Conservation (phyloP, 257 asterid genomes). For the Nicotiana knightiana region DNA sequence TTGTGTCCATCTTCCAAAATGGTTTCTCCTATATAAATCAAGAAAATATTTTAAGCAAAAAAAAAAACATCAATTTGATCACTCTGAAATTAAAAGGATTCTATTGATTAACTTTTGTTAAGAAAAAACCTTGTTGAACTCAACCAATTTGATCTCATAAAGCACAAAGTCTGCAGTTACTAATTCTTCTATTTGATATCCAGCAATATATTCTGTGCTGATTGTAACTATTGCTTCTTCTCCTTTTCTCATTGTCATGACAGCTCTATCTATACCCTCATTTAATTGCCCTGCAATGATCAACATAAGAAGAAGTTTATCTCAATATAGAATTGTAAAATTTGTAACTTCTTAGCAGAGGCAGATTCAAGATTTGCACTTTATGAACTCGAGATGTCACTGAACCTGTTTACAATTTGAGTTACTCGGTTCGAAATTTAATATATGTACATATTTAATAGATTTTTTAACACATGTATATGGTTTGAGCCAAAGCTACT, state of each 20-base stretch:
- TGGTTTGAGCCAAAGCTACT: too few species aligned
- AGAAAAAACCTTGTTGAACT: constrained; percentile 41
- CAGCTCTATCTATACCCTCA: constrained; percentile 42
- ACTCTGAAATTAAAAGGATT: neutral
- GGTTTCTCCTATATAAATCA: constrained; percentile 41
- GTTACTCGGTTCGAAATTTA: too few species aligned
- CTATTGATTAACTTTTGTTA: neutral
- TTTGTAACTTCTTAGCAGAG: neutral
- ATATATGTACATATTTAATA: too few species aligned
- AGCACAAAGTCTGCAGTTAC: constrained; percentile 8
- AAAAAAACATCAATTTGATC: neutral
- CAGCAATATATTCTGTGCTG: constrained; percentile 18
- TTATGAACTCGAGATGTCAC: too few species aligned
- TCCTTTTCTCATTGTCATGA: constrained; percentile 61
- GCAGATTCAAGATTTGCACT: too few species aligned
- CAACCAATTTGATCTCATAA: constrained; percentile 44
- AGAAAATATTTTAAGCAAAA: neutral
- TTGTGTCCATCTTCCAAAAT: constrained; percentile 56
- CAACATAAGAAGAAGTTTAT: neutral
- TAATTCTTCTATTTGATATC: constrained; percentile 2
- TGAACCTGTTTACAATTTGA: too few species aligned
- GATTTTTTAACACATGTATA: too few species aligned
- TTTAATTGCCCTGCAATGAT: constrained; percentile 32
- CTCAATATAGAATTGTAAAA: neutral
- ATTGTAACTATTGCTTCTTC: constrained; percentile 52